Conservation (phyloP, 106 monocot genomes). For the Xerophyta viscosa region DNA sequence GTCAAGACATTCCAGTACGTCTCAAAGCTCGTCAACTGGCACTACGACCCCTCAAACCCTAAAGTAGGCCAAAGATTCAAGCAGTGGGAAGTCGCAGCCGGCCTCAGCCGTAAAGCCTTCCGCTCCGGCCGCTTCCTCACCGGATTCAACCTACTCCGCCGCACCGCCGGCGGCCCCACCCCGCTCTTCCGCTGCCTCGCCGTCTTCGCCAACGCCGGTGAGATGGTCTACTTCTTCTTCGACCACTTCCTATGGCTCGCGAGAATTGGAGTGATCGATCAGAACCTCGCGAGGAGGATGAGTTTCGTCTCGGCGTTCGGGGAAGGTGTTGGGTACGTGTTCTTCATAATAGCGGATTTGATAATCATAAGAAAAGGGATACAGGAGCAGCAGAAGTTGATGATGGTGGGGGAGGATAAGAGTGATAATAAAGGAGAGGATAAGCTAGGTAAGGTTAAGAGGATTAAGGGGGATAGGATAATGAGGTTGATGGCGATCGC, state of each 20-base stretch:
- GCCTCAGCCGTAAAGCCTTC: conserved; percentile 97
- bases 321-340: conserved; percentile 75
- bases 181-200: conserved; percentile 37
- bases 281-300: conserved; percentile 43
- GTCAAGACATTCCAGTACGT: conserved; percentile 99
- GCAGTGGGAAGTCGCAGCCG: conserved; percentile 72
- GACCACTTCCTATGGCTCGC: conserved; percentile 90
- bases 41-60: conserved; percentile 26
- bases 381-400: conserved; percentile 26
- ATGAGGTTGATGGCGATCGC: conserved; percentile 90
- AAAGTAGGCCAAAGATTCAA: conserved; percentile 51
- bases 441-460: conserved; percentile 19
- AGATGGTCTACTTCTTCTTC: conserved; percentile 99
- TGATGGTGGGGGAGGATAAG: too few relatives aligned
- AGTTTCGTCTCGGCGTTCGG: conserved; percentile 93
- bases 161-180: conserved; percentile 32
- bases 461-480: conserved; percentile 50
- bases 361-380: conserved; percentile 49
- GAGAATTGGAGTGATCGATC: conserved; percentile 55
- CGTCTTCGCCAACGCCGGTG: conserved; percentile 76
- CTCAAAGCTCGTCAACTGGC: conserved; percentile 78
- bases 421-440: conserved; percentile 1
- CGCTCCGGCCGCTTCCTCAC: conserved; percentile 89
- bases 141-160: conserved; percentile 80
- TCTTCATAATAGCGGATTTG: conserved; percentile 64